A percentile compares a stretch with the other conserved stretches of the same genome.
Evolutionary conservation across 1,284 basidiomycete species (phyloP).

Genomic region (Trichosporon inkin): DNA sequence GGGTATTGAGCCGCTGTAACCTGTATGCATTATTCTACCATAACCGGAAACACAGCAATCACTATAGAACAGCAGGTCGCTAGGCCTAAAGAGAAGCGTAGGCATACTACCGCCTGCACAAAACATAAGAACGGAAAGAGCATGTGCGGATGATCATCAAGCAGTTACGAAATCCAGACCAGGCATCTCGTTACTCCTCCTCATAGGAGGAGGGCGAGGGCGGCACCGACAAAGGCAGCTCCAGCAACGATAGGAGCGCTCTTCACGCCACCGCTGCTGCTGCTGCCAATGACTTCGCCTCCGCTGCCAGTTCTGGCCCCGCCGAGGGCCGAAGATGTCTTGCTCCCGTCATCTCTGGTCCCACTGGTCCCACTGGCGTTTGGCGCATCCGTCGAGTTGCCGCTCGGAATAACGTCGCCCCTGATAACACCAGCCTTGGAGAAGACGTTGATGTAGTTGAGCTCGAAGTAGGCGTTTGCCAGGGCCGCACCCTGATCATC

Average conservation of each 20-base stretch:
- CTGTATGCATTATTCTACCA: conserved; percentile 5
- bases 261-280: neutral
- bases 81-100: too few species aligned
- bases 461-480: conserved; percentile 70
- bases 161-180: too few species aligned
- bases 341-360: neutral
- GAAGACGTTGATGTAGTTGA: conserved; percentile 58
- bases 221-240: neutral
- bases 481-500: conserved; percentile 56
- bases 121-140: too few species aligned
- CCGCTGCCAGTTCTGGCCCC: neutral
- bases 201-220: conserved; percentile 10
- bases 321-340: neutral
- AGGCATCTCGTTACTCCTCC: too few species aligned
- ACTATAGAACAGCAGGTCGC: too few species aligned
- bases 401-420: too few species aligned
- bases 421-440: conserved; percentile 17
- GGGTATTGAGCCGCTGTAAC: conserved; percentile 39
- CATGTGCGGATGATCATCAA: too few species aligned
- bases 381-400: too few species aligned
- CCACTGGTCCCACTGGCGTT: neutral
- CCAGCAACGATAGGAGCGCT: neutral
- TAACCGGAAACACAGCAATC: too few species aligned
- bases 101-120: neutral
- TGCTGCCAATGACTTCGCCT: neutral